Conservation (phyloP, 2,329 filamentous ascomycete species). For the Ophiostoma triangulosporum region DNA sequence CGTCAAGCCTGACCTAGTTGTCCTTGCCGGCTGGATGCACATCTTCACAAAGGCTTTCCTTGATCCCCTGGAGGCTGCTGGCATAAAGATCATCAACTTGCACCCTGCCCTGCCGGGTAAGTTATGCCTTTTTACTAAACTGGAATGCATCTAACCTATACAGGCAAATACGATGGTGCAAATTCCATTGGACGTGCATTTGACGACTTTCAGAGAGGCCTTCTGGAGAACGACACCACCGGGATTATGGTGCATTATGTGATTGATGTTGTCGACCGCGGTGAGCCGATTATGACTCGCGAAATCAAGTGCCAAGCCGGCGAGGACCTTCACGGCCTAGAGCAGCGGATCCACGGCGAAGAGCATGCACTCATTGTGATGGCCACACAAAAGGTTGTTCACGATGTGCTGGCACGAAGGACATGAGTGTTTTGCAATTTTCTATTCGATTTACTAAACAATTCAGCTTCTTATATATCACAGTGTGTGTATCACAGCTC, state of each 20-base stretch:
- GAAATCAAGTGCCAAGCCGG: conserved; percentile 54
- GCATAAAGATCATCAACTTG: conserved; percentile 64
- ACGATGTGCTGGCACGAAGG: conserved; percentile 22
- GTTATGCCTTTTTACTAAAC: conserved; percentile 2
- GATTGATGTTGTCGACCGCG: conserved; percentile 65
- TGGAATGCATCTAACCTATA: background rate
- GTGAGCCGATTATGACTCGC: conserved; percentile 54
- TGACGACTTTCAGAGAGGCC: conserved; percentile 51
- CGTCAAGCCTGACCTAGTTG: conserved; percentile 54
- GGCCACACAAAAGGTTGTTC: conserved; percentile 42
- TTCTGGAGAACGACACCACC: conserved; percentile 53
- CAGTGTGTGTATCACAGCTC: too few species aligned
- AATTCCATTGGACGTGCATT: conserved; percentile 68
- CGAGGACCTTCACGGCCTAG: conserved; percentile 51
- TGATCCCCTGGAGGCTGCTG: conserved; percentile 46
- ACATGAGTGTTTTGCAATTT: too few species aligned
- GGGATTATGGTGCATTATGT: conserved; percentile 89
- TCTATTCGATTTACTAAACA: too few species aligned
- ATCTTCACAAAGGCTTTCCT: conserved; percentile 60
- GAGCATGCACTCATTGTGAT: conserved; percentile 73
- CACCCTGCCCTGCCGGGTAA: conserved; percentile 61
- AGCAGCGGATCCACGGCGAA: conserved; percentile 58
- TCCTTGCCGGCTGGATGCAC: conserved; percentile 82
- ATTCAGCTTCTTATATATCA: too few species aligned
- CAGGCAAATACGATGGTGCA: conserved; percentile 63